Conservation (phyloP, 306 rosid genomes). For the Cyamopsis tetragonoloba region DNA sequence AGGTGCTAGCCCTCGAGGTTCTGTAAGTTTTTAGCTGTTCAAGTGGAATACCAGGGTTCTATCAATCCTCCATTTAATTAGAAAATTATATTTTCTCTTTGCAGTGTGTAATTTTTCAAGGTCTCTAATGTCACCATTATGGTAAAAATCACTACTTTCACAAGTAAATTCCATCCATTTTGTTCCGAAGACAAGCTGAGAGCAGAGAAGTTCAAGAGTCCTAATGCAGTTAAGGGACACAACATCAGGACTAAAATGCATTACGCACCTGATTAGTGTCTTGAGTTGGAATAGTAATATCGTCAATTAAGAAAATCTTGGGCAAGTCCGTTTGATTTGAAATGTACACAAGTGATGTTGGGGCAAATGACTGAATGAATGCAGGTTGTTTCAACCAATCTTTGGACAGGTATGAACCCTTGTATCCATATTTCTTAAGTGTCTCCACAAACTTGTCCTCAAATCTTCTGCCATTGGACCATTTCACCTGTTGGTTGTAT, state of each 20-base stretch:
- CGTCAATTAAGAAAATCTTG: conserved; percentile 65
- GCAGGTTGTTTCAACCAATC: conserved; percentile 83
- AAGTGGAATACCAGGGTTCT: too few relatives aligned
- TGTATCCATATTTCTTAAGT: conserved; percentile 76
- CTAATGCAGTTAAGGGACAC: background rate
- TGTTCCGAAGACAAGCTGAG: background rate
- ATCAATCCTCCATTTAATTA: too few relatives aligned
- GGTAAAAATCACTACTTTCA: background rate
- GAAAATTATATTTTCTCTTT: background rate
- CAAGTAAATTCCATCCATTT: background rate
- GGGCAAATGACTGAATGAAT: conserved; percentile 92
- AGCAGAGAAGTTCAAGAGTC: background rate
- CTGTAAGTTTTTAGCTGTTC: too few relatives aligned
- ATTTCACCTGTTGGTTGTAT: conserved; percentile 64
- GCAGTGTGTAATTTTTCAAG: background rate
- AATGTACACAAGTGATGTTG: conserved; percentile 66
- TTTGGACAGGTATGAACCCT: conserved; percentile 77
- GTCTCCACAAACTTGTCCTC: conserved; percentile 89
- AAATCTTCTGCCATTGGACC: conserved; percentile 61
- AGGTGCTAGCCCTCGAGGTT: too few relatives aligned
- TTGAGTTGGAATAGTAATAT: conserved; percentile 54
- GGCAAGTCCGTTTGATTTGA: conserved; percentile 79
- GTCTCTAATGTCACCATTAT: background rate
- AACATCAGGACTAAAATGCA: background rate
- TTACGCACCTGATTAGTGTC: conserved; percentile 83